Percentiles rank a stretch among this genome's conserved stretches.
Evolutionary conservation across 345 rosid genomes (phyloP).

Genomic region (Acer negundo): DNA sequence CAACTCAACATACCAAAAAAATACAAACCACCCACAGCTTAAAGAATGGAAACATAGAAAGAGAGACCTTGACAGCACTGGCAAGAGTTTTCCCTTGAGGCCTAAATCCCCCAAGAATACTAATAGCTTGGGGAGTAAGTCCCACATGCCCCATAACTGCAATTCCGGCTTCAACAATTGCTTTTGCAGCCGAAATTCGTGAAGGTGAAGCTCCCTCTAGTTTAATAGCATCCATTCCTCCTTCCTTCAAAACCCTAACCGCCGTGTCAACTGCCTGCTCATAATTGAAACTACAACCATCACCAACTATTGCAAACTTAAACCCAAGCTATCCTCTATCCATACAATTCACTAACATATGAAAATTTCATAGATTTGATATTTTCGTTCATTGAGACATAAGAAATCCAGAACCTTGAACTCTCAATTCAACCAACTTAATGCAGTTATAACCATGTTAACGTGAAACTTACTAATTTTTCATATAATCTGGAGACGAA

Average conservation of each 20-base stretch:
- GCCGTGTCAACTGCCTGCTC: slow-evolving; percentile 89
- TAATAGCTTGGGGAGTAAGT: slow-evolving; percentile 93
- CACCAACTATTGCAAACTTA: slow-evolving; percentile 24
- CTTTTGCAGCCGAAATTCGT: slow-evolving; percentile 78
- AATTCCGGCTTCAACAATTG: slow-evolving; percentile 91
- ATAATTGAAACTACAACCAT: slow-evolving; percentile 34
- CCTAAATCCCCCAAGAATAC: slow-evolving; percentile 95
- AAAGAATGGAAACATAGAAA: not conserved
- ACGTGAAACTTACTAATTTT: not conserved
- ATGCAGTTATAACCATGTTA: not conserved
- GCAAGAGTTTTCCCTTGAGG: slow-evolving; percentile 84
- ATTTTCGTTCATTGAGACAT: not conserved
- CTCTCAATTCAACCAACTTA: not conserved
- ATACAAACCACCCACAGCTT: not conserved
- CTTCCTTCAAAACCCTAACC: slow-evolving; percentile 76
- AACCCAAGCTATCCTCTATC: not conserved
- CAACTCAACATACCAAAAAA: not conserved
- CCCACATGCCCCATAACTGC: slow-evolving; percentile 98
- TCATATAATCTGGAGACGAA: not conserved
- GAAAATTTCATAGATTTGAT: not conserved
- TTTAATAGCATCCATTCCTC: slow-evolving; percentile 94
- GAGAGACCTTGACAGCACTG: slow-evolving; percentile 77
- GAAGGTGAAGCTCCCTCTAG: slow-evolving; percentile 88
- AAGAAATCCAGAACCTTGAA: not conserved
- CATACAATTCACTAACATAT: not conserved